Percentiles rank a stretch among this genome's conserved stretches.
These are phyloP conservation scores for Penicillium argentinense DNA, from an alignment of 495 filamentous ascomycete species.

Conservation along the genomic window DNA sequence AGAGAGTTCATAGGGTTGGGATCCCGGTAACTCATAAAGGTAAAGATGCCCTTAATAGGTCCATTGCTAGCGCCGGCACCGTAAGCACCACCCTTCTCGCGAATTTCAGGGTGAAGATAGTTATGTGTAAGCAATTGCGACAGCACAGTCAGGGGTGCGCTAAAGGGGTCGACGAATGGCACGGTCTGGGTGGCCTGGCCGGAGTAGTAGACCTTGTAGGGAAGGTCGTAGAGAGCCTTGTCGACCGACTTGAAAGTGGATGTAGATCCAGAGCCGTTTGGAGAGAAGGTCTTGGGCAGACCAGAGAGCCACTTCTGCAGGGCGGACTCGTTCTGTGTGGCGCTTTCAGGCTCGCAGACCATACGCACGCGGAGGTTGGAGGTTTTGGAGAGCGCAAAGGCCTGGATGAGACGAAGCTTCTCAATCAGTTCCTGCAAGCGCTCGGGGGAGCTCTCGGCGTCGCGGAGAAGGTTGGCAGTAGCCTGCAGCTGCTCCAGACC, in stretches of 20 bases:
- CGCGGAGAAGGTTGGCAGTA: slow-evolving; percentile 61
- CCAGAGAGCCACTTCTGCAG: slow-evolving; percentile 68
- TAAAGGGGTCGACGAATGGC: slow-evolving; percentile 73
- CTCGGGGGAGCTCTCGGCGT: slow-evolving; percentile 56
- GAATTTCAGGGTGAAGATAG: slow-evolving; percentile 94
- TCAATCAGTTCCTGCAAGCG: slow-evolving; percentile 71
- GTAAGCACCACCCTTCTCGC: slow-evolving; percentile 96
- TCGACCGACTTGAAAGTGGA: slow-evolving; percentile 39
- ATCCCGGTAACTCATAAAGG: slow-evolving; percentile 94
- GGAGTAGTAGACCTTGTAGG: slow-evolving; percentile 96
- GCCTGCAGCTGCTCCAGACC: slow-evolving; percentile 87
- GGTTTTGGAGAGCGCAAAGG: slow-evolving; percentile 61
- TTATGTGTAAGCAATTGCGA: slow-evolving; percentile 95
- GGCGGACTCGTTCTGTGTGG: slow-evolving; percentile 66
- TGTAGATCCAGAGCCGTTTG: slow-evolving; percentile 29
- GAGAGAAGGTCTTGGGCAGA: slow-evolving; percentile 47
- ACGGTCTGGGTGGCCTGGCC: slow-evolving; percentile 78
- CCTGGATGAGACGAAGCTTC: slow-evolving; percentile 86
- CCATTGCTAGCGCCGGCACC: slow-evolving; percentile 85
- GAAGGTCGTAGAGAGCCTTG: slow-evolving; percentile 88
- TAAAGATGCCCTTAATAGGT: slow-evolving; percentile 79
- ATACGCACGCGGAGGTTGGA: slow-evolving; percentile 72
- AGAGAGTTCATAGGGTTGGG: slow-evolving; percentile 92
- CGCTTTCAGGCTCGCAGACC: slow-evolving; percentile 75
- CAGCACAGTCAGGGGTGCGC: slow-evolving; percentile 80